Conservation (phyloP, 768 basidiomycete species). For the Boletus sp. region DNA sequence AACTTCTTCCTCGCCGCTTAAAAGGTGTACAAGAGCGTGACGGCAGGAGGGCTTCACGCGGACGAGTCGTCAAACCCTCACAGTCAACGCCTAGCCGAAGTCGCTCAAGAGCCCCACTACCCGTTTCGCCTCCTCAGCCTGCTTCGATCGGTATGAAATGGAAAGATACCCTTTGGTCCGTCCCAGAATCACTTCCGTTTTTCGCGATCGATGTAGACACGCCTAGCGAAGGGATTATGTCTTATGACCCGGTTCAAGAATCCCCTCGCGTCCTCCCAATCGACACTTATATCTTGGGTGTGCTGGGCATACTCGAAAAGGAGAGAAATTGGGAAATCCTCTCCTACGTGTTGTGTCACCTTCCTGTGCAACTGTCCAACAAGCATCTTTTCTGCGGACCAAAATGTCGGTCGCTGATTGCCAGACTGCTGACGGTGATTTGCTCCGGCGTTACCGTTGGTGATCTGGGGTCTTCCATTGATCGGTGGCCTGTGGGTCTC, state of each 20-base stretch:
- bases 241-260: slow-evolving; percentile 55
- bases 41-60: slow-evolving; percentile 50
- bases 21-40: slow-evolving; percentile 50
- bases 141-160: slow-evolving; percentile 32
- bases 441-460: slow-evolving; percentile 63
- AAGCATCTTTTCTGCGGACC: slow-evolving; percentile 97
- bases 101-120: slow-evolving; percentile 51
- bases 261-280: slow-evolving; percentile 57
- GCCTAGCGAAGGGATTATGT: slow-evolving; percentile 63
- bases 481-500: slow-evolving; percentile 56
- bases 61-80: slow-evolving; percentile 43
- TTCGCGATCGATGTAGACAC: slow-evolving; percentile 50
- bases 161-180: slow-evolving; percentile 56
- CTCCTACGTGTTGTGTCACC: slow-evolving; percentile 86
- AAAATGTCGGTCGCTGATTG: slow-evolving; percentile 59
- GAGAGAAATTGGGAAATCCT: slow-evolving; percentile 92
- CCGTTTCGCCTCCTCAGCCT: slow-evolving; percentile 24
- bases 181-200: slow-evolving; percentile 67
- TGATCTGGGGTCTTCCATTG: slow-evolving; percentile 53
- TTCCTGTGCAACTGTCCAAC: slow-evolving; percentile 89
- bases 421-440: slow-evolving; percentile 59
- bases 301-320: slow-evolving; percentile 64
- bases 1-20: slow-evolving; percentile 39
- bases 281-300: slow-evolving; percentile 63
- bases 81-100: slow-evolving; percentile 55